Evolutionary conservation across 352 stramenopile species (phyloP), one percentile per base, ranked within the genome.

Genomic region (Phytopythium delawarense): DNA sequence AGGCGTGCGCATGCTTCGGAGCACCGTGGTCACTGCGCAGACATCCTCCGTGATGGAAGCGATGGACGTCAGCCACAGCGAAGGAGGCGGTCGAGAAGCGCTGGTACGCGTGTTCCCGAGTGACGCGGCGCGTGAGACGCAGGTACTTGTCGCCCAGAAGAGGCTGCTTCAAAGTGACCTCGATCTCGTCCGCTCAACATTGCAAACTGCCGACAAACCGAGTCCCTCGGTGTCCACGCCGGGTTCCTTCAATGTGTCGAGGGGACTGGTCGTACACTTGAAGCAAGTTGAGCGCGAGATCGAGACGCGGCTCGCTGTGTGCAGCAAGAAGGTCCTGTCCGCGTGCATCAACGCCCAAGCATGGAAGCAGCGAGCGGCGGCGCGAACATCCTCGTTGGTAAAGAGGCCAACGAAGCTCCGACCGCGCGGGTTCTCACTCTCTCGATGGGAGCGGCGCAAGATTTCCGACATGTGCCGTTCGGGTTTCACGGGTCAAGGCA

Each of bases 81-180:
- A 45, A 18, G 7, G 25, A 4, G 62, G 74, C 16, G 63, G 70
- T 30, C 58, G 57, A 9, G 69, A 74, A 23, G 68, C 79, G 1
- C 37, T 91, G 34, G 71, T 91, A n/a, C 81, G 83, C 7, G 70
- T 83, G 3, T 92, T 91, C 35, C 65, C 59, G 4, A 73, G 72
- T 18, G 77, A 92, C 42, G 61, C 64, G 9, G 51, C 25, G 2
- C 63, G 77, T 1, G 81, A 92, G 49, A 79, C 76, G 9, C 57
- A 79, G 20, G 59, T 92, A 28, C 67, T 90, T 16, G 62, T 88
- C n/a, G 65, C 65, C 4, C 75, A 89, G 60, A 92, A 92, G 58
- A 65, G 69, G 7, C 69, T 89, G 46, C 62, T 92, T 15, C 71
- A 84, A 25, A 63, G 80, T 51, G 83, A 92, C 50, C 62, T 90